phyloP scores from a whole-genome alignment of 2,329 filamentous ascomycete genomes.

The Stenocarpella maydis region DNA sequence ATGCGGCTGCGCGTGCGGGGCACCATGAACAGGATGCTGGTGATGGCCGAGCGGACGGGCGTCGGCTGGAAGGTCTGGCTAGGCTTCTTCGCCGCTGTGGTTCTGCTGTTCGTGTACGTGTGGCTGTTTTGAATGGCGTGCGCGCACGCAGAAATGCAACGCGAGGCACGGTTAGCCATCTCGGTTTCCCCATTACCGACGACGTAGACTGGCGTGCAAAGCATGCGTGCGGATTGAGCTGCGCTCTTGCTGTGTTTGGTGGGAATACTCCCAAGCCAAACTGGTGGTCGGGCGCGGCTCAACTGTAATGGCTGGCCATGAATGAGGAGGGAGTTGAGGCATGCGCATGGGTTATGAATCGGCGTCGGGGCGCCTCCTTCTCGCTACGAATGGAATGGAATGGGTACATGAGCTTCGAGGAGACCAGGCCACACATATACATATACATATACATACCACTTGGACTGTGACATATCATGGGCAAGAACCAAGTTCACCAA shows the following conservation, averaged over 20 bases:
- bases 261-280: background rate
- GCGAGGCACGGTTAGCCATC: background rate
- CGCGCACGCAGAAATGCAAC: background rate
- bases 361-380: slow-evolving; percentile 31
- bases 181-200: background rate
- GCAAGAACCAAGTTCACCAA: slow-evolving; percentile 22
- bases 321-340: background rate
- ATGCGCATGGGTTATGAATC: slow-evolving; percentile 20
- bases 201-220: background rate
- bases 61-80: slow-evolving; percentile 96
- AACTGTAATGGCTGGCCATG: slow-evolving; percentile 12
- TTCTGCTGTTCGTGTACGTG: slow-evolving; percentile 87
- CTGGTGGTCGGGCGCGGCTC: background rate
- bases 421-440: background rate
- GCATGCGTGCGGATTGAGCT: background rate
- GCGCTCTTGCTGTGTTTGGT: background rate
- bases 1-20: slow-evolving; percentile 82
- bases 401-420: slow-evolving; percentile 9
- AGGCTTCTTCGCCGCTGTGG: slow-evolving; percentile 84
- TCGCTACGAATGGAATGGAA: slow-evolving; percentile 2
- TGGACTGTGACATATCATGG: background rate
- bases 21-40: slow-evolving; percentile 96
- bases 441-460: slow-evolving; percentile 5
- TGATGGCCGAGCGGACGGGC: slow-evolving; percentile 95
- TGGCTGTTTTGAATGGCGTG: slow-evolving; percentile 76